These are phyloP conservation scores for Trametes cingulata DNA, from an alignment of 768 basidiomycete species.

Conservation along the genomic window DNA sequence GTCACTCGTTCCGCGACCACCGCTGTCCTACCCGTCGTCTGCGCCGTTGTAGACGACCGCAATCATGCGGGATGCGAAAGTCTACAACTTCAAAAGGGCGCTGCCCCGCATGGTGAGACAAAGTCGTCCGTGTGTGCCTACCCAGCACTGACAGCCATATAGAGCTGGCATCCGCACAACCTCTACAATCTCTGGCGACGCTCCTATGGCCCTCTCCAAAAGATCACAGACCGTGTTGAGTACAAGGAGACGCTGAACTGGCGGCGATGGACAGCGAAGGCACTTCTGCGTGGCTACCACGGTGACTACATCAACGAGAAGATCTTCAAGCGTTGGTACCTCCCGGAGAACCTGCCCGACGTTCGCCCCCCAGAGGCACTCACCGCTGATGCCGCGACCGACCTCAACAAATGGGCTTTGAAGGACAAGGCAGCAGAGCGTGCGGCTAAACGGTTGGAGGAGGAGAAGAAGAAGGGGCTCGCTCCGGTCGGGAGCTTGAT, in stretches of 20 bases:
- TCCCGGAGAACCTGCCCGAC: slow-evolving; percentile 84
- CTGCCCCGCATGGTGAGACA: slow-evolving; percentile 76
- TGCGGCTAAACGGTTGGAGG: slow-evolving; percentile 47
- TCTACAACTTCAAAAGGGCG: slow-evolving; percentile 49
- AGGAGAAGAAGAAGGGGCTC: slow-evolving; percentile 60
- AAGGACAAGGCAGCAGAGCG: slow-evolving; percentile 45
- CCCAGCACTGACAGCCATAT: slow-evolving; percentile 7
- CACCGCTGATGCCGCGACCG: slow-evolving; percentile 17
- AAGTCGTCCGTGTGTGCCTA: not conserved
- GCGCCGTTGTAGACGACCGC: slow-evolving; percentile 10
- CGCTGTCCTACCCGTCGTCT: slow-evolving; percentile 3
- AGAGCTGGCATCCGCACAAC: slow-evolving; percentile 91
- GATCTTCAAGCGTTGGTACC: slow-evolving; percentile 93
- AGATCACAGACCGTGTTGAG: slow-evolving; percentile 29
- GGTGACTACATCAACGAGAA: slow-evolving; percentile 92
- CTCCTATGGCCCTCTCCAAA: slow-evolving; percentile 47
- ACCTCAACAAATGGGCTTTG: slow-evolving; percentile 59
- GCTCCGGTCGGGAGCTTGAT: slow-evolving; percentile 95
- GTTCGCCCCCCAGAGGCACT: slow-evolving; percentile 63
- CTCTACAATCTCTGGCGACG: slow-evolving; percentile 88
- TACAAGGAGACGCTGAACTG: slow-evolving; percentile 73
- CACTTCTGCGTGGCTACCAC: slow-evolving; percentile 89
- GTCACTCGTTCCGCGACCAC: slow-evolving; percentile 10
- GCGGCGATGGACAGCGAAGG: slow-evolving; percentile 88
- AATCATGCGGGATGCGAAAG: slow-evolving; percentile 49